Conservation (phyloP, 495 filamentous ascomycete genomes). For the Neurospora sp. region DNA sequence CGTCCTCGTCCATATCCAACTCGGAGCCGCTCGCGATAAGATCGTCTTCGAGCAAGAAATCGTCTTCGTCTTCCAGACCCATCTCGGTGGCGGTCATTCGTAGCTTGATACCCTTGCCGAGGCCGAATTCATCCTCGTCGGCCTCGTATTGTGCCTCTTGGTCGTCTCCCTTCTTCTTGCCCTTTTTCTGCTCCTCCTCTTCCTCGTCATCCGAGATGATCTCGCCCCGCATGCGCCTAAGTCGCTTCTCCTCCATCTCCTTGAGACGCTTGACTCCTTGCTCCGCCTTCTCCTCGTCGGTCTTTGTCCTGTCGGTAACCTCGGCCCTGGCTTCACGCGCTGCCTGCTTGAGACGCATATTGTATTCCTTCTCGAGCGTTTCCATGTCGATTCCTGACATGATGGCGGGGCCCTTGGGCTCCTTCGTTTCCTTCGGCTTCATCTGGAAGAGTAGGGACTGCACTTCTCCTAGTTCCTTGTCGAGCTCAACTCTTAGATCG, state of each 20-base stretch:
- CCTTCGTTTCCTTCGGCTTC: slow-evolving; percentile 28
- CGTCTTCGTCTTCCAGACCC: slow-evolving; percentile 79
- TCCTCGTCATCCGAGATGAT: slow-evolving; percentile 40
- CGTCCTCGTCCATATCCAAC: slow-evolving; percentile 45
- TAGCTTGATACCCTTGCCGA: slow-evolving; percentile 44
- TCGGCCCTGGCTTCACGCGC: slow-evolving; percentile 70
- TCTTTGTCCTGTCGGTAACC: slow-evolving; percentile 81
- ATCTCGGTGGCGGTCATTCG: slow-evolving; percentile 37
- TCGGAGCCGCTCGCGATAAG: slow-evolving; percentile 62
- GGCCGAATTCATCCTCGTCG: slow-evolving; percentile 43
- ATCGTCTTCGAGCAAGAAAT: slow-evolving; percentile 83
- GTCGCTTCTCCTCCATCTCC: slow-evolving; percentile 67
- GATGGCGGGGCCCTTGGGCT: slow-evolving; percentile 49
- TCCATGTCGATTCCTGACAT: slow-evolving; percentile 51
- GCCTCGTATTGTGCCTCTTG: slow-evolving; percentile 24
- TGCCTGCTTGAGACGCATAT: slow-evolving; percentile 68
- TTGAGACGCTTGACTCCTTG: slow-evolving; percentile 66
- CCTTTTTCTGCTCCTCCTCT: slow-evolving; percentile 35
- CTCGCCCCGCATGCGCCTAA: slow-evolving; percentile 65
- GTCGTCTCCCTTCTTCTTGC: slow-evolving; percentile 26
- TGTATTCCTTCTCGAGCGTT: slow-evolving; percentile 72
- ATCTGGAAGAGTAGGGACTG: slow-evolving; percentile 53
- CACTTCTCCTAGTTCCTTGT: slow-evolving; percentile 67
- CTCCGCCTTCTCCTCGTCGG: slow-evolving; percentile 73
- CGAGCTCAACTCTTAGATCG: slow-evolving; percentile 48